Base-by-base conservation (phyloP, 768 basidiomycete species). In the Mycena venus region DNA sequence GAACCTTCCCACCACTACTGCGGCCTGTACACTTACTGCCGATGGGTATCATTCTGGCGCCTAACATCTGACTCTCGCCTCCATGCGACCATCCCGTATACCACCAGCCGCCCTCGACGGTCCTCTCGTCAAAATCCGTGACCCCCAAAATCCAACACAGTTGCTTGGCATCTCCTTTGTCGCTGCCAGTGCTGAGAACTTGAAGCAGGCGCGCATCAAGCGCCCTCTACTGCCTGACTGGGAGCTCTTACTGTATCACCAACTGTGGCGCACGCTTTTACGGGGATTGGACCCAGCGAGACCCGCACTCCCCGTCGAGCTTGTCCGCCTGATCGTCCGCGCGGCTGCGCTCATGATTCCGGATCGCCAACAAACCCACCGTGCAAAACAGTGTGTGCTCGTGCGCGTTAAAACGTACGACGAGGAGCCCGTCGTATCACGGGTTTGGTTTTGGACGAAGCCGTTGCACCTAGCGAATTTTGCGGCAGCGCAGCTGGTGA, bases 381-480 rank as follows among this genome's bases (percentile, higher is more conserved):
- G 42, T 23, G 55, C 62, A n/a, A 21, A 34, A 2, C 31, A 34
- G 31, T 34, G 55, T 53, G 32, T 65, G 17, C 38, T 72, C 25
- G 23, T 72, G 5, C 70, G 51, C n/a, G 70, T 65, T 19, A 56
- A 3, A 10, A 49, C n/a, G 0, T 10, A 21, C 40, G 56, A 66
- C 9, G 44, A 59, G 17, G 31, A 27, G 25, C 47, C 64, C 62
- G 47, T 66, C 25, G 36, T 38, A 19, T 60, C 70, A 15, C 64
- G 56, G 25, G 70, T 72, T 12, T 72, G 70, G 70, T 72, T 72
- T 32, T 72, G 63, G 63, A 72, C 64, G 34, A 40, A 59, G 12
- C 63, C 70, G 17, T 19, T 66, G 25, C 2, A 42, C n/a, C 4
- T 72, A 34, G 55, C 29, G 40, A 29, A 51, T 5, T n/a, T 51